phyloP scores from a whole-genome alignment of 2,329 filamentous ascomycete species.

The Escovopsis weberi region DNA sequence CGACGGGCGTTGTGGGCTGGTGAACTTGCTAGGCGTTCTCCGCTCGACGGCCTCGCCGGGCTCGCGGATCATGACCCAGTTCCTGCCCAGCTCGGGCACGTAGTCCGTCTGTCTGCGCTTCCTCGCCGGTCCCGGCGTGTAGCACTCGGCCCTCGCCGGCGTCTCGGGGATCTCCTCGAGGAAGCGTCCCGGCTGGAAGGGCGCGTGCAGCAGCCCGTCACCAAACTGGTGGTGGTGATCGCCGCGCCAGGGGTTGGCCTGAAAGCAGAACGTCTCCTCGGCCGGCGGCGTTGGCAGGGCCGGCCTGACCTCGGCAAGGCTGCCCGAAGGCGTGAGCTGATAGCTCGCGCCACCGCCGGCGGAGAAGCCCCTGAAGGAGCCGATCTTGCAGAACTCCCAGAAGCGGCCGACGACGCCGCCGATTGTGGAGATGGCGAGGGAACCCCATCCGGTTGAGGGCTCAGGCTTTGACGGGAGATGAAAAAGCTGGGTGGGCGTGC shows the following conservation, averaged over 20 bases:
- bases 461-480: conserved; percentile 15
- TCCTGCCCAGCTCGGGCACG: conserved; percentile 44
- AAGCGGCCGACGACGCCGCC: conserved; percentile 61
- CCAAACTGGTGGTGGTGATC: background rate
- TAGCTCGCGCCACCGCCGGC: conserved; percentile 71
- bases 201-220: background rate
- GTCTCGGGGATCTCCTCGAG: conserved; percentile 11
- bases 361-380: conserved; percentile 70
- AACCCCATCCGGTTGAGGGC: conserved; percentile 35
- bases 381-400: conserved; percentile 65
- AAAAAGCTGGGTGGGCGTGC: conserved; percentile 19
- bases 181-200: conserved; percentile 1
- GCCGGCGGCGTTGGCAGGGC: conserved; percentile 6
- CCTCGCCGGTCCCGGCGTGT: conserved; percentile 30
- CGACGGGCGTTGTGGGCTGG: conserved; percentile 9
- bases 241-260: conserved; percentile 11
- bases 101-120: conserved; percentile 41
- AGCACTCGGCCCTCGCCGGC: conserved; percentile 16
- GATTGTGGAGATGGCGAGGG: conserved; percentile 45
- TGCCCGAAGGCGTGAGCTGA: conserved; percentile 27
- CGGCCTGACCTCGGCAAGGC: conserved; percentile 9
- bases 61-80: conserved; percentile 56
- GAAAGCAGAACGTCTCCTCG: conserved; percentile 17
- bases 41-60: conserved; percentile 10
- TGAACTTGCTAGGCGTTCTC: conserved; percentile 14